phyloP scores from a whole-genome alignment of 352 stramenopile species.

The Globisporangium nodosum region DNA sequence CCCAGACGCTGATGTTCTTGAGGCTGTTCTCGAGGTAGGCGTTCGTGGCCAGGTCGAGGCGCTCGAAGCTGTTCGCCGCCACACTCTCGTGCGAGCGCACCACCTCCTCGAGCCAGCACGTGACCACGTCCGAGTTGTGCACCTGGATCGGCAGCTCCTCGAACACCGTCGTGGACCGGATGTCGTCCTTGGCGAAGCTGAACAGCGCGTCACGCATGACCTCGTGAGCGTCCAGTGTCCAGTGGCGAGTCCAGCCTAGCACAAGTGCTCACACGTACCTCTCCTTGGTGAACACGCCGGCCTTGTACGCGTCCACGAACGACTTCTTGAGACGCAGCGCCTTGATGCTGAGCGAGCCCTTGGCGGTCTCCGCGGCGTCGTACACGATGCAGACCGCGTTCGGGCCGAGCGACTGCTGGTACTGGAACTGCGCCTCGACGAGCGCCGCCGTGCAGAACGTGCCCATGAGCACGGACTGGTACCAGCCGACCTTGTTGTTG shows the following conservation, averaged over 20 bases:
- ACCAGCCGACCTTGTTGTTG: conserved; percentile 99
- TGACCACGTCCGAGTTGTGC: conserved; percentile 93
- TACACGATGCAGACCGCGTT: conserved; percentile 98
- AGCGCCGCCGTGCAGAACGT: conserved; percentile 94
- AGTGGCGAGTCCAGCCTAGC: not conserved
- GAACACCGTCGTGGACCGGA: conserved; percentile 88
- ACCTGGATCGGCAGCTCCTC: conserved; percentile 96
- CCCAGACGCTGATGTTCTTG: conserved; percentile 97
- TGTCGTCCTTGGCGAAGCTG: conserved; percentile 77
- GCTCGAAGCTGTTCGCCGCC: conserved; percentile 88
- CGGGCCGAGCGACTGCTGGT: conserved; percentile 95
- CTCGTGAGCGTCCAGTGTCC: not conserved
- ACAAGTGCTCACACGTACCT: conserved; percentile 11
- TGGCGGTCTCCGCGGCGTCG: conserved; percentile 94
- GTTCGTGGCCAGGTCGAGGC: conserved; percentile 94
- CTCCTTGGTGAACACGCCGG: conserved; percentile 75
- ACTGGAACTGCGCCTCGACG: conserved; percentile 95
- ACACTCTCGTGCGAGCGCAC: conserved; percentile 51
- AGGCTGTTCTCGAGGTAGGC: conserved; percentile 96
- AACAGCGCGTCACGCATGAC: not conserved
- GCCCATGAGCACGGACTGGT: conserved; percentile 96
- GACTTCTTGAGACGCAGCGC: conserved; percentile 94
- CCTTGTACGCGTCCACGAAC: conserved; percentile 91
- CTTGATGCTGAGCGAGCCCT: conserved; percentile 93
- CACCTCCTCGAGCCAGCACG: conserved; percentile 92